Percentiles rank a stretch among this genome's conserved stretches.
These are phyloP conservation scores for Pezicula rhizophila DNA, from an alignment of 2,329 filamentous ascomycete genomes.

Conservation along the genomic window DNA sequence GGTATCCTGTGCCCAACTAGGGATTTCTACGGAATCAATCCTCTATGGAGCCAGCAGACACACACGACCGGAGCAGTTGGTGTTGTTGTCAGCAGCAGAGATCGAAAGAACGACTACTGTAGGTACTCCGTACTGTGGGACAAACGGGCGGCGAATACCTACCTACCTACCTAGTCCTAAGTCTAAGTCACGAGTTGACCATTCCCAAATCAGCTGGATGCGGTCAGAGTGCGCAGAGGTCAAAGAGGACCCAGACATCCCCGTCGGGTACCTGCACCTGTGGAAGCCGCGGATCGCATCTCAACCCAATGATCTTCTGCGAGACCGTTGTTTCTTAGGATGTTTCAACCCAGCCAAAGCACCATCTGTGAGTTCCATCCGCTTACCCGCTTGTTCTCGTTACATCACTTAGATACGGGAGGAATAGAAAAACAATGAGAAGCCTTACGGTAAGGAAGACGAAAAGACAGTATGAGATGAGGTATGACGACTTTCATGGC, in stretches of 20 bases:
- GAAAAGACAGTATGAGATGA: background rate
- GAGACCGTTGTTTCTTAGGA: constrained; percentile 2
- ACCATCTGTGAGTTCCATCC: constrained; percentile 1
- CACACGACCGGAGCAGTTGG: background rate
- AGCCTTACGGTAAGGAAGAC: background rate
- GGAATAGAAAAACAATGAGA: background rate
- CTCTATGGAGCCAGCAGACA: constrained; percentile 2
- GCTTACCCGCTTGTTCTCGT: constrained; percentile 1
- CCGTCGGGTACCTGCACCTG: constrained; percentile 16
- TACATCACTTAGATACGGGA: constrained; percentile 9
- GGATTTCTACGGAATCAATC: background rate
- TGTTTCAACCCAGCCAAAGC: constrained; percentile 6
- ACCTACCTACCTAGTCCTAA: too few species aligned
- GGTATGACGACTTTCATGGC: constrained; percentile 14
- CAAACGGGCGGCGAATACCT: background rate
- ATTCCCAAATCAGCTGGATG: background rate
- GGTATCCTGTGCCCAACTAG: too few species aligned
- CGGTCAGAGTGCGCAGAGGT: background rate
- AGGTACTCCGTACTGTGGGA: background rate
- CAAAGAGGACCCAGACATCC: constrained; percentile 10
- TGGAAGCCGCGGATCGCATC: constrained; percentile 5
- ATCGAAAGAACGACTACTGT: background rate
- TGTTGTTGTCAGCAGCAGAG: background rate
- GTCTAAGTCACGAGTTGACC: constrained; percentile 8
- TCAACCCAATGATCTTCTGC: constrained; percentile 4